A percentile compares a stretch with the other conserved stretches of the same genome.
Conservation (phyloP, 805 yeast species). For the Monosporozyma aquatica region DNA sequence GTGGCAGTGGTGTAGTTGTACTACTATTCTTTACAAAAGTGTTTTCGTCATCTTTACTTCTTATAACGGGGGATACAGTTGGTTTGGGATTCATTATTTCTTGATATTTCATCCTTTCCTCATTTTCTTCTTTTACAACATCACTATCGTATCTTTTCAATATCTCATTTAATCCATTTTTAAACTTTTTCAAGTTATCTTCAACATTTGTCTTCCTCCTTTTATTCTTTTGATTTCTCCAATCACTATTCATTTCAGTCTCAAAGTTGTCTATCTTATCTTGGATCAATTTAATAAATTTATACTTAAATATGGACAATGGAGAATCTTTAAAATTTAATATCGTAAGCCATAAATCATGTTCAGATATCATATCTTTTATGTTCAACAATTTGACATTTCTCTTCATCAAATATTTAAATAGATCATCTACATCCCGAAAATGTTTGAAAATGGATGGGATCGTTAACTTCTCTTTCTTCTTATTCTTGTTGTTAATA, state of each 20-base stretch:
- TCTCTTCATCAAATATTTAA: conserved; percentile 6
- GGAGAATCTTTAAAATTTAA: conserved; percentile 9
- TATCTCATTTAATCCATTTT: neutral
- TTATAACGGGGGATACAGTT: too few species aligned
- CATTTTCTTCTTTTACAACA: neutral
- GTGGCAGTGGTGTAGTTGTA: too few species aligned
- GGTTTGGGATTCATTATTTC: neutral
- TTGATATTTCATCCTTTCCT: neutral
- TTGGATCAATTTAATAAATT: neutral
- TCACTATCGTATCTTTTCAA: conserved; percentile 1
- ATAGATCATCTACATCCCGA: neutral
- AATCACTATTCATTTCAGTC: conserved; percentile 6
- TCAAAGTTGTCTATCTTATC: conserved; percentile 1
- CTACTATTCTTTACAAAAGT: too few species aligned
- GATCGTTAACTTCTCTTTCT: neutral
- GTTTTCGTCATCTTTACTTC: too few species aligned
- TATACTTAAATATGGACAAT: conserved; percentile 7
- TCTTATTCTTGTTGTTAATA: neutral
- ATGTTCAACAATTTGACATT: conserved; percentile 10
- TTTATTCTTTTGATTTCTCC: conserved; percentile 19
- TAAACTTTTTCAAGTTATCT: conserved; percentile 5
- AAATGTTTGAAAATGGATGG: neutral
- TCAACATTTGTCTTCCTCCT: conserved; percentile 10
- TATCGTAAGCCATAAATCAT: conserved; percentile 13
- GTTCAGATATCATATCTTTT: conserved; percentile 8